Evolutionary conservation across 805 yeast species (phyloP).

Genomic region (Pichia deserticola): DNA sequence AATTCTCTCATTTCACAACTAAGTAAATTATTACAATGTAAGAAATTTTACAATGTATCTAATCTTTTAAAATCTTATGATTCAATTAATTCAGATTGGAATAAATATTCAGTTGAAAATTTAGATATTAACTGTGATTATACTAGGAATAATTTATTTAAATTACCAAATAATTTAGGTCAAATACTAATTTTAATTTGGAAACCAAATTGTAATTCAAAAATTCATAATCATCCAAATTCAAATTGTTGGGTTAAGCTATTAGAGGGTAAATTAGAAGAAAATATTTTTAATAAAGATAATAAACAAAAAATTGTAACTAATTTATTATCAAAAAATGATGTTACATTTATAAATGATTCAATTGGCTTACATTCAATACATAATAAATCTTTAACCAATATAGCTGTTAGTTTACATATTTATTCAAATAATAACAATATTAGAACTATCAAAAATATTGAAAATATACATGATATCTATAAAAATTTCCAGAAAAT

Average conservation of each 20-base stretch:
- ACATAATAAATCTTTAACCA: constrained; percentile 36
- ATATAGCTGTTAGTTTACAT: constrained; percentile 53
- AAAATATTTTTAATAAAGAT: constrained; percentile 40
- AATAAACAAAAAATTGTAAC: constrained; percentile 17
- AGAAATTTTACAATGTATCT: background rate
- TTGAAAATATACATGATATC: background rate
- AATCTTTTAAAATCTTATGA: background rate
- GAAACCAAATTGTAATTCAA: constrained; percentile 58
- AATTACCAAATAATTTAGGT: constrained; percentile 60
- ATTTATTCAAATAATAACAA: constrained; percentile 41
- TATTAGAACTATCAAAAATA: no score
- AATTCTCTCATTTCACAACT: background rate
- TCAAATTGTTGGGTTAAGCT: constrained; percentile 75
- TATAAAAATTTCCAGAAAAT: background rate
- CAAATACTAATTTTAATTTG: constrained; percentile 61
- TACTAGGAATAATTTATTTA: constrained; percentile 66
- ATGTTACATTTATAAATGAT: constrained; percentile 62
- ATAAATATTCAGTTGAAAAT: background rate
- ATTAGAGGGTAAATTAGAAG: constrained; percentile 50
- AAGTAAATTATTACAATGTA: background rate
- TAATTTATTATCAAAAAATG: constrained; percentile 26
- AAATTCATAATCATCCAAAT: constrained; percentile 68
- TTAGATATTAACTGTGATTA: constrained; percentile 24
- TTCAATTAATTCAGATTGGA: background rate
- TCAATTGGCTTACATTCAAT: constrained; percentile 60